phyloP scores from a whole-genome alignment of 495 filamentous ascomycete species.

The Ramalina intermedia region DNA sequence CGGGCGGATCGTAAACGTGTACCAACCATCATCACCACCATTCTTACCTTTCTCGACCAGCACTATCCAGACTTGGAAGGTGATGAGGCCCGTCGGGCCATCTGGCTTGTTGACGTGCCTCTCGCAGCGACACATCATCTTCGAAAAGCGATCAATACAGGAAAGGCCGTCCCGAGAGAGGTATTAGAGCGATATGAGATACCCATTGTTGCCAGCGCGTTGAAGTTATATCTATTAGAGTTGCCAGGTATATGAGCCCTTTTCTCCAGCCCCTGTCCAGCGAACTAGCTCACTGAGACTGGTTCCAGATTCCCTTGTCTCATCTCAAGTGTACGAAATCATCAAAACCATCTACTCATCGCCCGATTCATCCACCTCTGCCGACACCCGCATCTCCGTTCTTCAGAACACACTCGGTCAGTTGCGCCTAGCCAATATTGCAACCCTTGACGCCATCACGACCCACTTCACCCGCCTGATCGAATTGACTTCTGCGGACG shows the following conservation, averaged over 20 bases:
- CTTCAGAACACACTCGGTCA: slow-evolving; percentile 92
- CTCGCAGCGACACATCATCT: slow-evolving; percentile 75
- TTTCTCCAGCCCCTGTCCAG: too few species aligned
- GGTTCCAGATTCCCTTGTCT: slow-evolving; percentile 75
- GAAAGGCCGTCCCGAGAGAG: slow-evolving; percentile 65
- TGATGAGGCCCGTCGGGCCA: slow-evolving; percentile 79
- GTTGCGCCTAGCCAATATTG: slow-evolving; percentile 91
- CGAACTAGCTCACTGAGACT: slow-evolving; percentile 8
- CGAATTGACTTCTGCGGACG: slow-evolving; percentile 90
- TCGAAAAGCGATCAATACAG: slow-evolving; percentile 69
- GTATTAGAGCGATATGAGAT: slow-evolving; percentile 76
- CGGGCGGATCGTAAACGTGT: slow-evolving; percentile 90
- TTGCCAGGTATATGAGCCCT: slow-evolving; percentile 52
- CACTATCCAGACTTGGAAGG: slow-evolving; percentile 97
- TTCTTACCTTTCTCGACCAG: slow-evolving; percentile 87
- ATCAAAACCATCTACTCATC: slow-evolving; percentile 82
- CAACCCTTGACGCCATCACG: slow-evolving; percentile 92
- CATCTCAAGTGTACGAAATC: slow-evolving; percentile 97
- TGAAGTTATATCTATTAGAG: slow-evolving; percentile 94
- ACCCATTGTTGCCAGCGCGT: slow-evolving; percentile 77
- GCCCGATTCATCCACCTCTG: slow-evolving; percentile 39
- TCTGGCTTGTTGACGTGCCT: slow-evolving; percentile 90
- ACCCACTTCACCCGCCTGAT: slow-evolving; percentile 96
- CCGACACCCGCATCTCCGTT: slow-evolving; percentile 74
- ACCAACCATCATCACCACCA: slow-evolving; percentile 78